These are phyloP conservation scores for Herpetomonas tarakana DNA, from an alignment of 208 protist genomes.

Conservation along the genomic window DNA sequence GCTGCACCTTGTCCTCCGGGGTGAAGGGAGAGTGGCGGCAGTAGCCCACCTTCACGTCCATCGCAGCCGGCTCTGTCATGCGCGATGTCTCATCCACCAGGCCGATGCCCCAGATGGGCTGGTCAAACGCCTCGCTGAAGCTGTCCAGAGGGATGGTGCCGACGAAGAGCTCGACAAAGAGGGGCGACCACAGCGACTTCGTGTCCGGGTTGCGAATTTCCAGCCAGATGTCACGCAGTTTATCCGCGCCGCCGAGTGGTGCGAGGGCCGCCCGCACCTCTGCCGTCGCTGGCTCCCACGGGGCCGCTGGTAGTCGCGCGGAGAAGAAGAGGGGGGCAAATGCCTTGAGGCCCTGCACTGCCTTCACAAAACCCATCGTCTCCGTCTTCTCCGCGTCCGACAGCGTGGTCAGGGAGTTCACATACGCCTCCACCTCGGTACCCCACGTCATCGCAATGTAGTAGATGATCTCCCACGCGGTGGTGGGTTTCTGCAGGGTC, in stretches of 20 bases:
- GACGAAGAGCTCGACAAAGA: conserved; percentile 39
- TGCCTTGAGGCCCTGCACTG: neutral
- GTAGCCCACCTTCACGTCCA: conserved; percentile 77
- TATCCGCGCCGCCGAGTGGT: conserved; percentile 10
- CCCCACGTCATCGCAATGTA: conserved; percentile 6
- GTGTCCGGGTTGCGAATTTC: conserved; percentile 19
- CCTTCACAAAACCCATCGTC: conserved; percentile 5
- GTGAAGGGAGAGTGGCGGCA: conserved; percentile 72
- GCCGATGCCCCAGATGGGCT: conserved; percentile 42
- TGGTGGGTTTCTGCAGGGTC: conserved; percentile 64
- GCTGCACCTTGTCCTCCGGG: conserved; percentile 38
- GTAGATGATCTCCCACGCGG: conserved; percentile 66
- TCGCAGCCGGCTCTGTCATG: conserved; percentile 42
- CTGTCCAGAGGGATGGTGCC: conserved; percentile 19
- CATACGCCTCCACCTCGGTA: neutral
- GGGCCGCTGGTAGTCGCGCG: conserved; percentile 5
- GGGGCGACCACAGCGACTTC: conserved; percentile 6
- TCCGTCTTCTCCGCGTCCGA: neutral
- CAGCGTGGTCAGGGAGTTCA: conserved; percentile 1
- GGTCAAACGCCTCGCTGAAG: conserved; percentile 37
- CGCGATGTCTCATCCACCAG: conserved; percentile 54
- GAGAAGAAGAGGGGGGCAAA: conserved; percentile 13
- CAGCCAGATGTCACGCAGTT: conserved; percentile 8
- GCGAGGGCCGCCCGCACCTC: neutral
- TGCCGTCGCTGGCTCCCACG: neutral